These are phyloP conservation scores for Nannochloropsis gaditana DNA, from an alignment of 108 stramenopile species.

Conservation along the genomic window DNA sequence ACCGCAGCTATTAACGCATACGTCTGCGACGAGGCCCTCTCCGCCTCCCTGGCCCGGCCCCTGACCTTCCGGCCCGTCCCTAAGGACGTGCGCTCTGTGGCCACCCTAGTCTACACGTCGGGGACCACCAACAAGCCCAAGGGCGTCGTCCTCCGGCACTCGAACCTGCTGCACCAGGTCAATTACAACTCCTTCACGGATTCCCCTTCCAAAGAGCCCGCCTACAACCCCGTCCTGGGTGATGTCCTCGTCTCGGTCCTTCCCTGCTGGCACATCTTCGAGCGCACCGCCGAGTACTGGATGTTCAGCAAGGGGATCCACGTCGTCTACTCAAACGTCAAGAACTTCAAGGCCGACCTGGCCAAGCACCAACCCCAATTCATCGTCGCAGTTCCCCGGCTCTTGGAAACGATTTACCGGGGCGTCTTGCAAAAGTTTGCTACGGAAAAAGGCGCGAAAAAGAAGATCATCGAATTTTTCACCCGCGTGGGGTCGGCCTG, in stretches of 20 bases:
- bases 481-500: conserved; percentile 56
- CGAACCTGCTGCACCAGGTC: conserved; percentile 60
- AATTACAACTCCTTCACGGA: conserved; percentile 11
- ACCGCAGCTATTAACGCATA: too few species aligned
- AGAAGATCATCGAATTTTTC: conserved; percentile 64
- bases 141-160: conserved; percentile 87
- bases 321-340: conserved; percentile 72
- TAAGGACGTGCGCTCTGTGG: conserved; percentile 58
- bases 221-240: conserved; percentile 40
- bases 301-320: conserved; percentile 32
- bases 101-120: conserved; percentile 94
- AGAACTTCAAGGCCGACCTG: conserved; percentile 82
- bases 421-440: conserved; percentile 82
- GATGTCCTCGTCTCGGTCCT: conserved; percentile 39
- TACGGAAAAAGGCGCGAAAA: conserved; percentile 45
- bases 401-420: conserved; percentile 69
- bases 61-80: conserved; percentile 24
- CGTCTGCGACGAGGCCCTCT: conserved; percentile 23
- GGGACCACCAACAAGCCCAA: conserved; percentile 88
- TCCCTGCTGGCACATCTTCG: conserved; percentile 51
- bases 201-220: neutral
- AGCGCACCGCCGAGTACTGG: conserved; percentile 48
- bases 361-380: conserved; percentile 82
- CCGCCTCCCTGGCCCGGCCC: conserved; percentile 15
- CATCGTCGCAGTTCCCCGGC: conserved; percentile 81